Evolutionary conservation across 2,329 filamentous ascomycete genomes (phyloP).

Genomic region (Penicillium sp.): DNA sequence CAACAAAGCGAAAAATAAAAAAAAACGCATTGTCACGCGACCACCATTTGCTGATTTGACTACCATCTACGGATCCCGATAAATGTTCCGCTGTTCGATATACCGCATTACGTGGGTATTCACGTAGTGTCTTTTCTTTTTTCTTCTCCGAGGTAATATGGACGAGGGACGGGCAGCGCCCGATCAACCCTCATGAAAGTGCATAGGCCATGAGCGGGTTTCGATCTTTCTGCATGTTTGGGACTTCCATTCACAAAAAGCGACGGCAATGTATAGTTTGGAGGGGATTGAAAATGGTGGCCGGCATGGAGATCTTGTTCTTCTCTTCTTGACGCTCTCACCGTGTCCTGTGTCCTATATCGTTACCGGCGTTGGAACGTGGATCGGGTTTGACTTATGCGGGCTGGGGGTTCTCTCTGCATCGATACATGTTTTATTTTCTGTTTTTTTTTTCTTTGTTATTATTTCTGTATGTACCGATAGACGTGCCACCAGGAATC

Average conservation of each 20-base stretch:
- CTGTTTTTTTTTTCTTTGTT: constrained; percentile 3
- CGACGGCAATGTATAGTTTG: constrained; percentile 27
- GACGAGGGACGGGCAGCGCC: constrained; percentile 14
- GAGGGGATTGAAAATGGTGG: constrained; percentile 5
- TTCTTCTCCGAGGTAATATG: constrained; percentile 8
- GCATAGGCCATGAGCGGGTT: constrained; percentile 6
- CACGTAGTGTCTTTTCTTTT: constrained; percentile 5
- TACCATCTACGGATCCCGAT: constrained; percentile 3
- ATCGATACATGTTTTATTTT: constrained; percentile 21
- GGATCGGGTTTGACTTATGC: constrained; percentile 13
- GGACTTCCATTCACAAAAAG: constrained; percentile 16
- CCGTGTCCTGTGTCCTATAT: constrained; percentile 14
- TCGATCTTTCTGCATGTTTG: constrained; percentile 20
- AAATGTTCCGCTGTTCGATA: constrained; percentile 11
- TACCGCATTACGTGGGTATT: constrained; percentile 7
- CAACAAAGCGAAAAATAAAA: constrained; percentile 31
- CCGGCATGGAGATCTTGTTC: constrained; percentile 12
- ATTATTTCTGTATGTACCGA: constrained; percentile 25
- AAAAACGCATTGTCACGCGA: background rate
- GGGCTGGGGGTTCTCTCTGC: constrained; percentile 21
- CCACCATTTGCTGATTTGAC: constrained; percentile 4
- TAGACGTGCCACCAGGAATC: constrained; percentile 25
- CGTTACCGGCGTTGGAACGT: constrained; percentile 20
- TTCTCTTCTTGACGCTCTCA: constrained; percentile 9
- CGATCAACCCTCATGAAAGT: constrained; percentile 1